phyloP scores from a whole-genome alignment of 2,329 filamentous ascomycete species.

The Aspergillus awamori region DNA sequence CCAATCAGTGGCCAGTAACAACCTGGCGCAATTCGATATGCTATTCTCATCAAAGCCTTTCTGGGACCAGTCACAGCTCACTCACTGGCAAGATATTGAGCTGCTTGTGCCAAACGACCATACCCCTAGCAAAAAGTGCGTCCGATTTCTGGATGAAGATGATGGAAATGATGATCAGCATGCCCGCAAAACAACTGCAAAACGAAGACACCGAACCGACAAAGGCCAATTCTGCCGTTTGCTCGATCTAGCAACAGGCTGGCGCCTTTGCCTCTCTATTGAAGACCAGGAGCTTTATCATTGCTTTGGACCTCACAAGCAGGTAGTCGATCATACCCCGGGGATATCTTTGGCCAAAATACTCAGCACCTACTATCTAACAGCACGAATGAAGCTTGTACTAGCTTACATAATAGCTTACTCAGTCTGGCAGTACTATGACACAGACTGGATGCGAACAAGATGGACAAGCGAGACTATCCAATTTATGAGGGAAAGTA shows the following conservation, averaged over 20 bases:
- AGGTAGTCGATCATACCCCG: neutral
- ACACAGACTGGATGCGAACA: slow-evolving; percentile 6
- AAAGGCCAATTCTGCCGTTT: neutral
- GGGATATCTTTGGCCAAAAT: neutral
- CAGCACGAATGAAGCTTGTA: neutral
- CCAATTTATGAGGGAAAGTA: neutral
- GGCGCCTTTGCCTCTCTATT: neutral
- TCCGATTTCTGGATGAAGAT: neutral
- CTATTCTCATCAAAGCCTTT: slow-evolving; percentile 3
- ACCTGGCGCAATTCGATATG: slow-evolving; percentile 2
- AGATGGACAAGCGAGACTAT: slow-evolving; percentile 7
- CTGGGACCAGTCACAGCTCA: neutral
- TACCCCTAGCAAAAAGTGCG: neutral
- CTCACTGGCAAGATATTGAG: neutral
- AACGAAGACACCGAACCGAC: neutral
- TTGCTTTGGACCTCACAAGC: neutral
- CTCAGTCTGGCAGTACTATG: slow-evolving; percentile 9
- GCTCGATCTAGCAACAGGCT: neutral
- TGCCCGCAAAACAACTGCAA: neutral
- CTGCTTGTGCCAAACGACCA: neutral
- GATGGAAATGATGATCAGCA: too few species aligned
- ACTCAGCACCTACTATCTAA: neutral
- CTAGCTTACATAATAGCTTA: slow-evolving; percentile 3
- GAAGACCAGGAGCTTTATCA: neutral
- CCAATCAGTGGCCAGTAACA: neutral